Evolutionary conservation across 257 asterid genomes (phyloP).

Genomic region (Nicotiana attenuata): DNA sequence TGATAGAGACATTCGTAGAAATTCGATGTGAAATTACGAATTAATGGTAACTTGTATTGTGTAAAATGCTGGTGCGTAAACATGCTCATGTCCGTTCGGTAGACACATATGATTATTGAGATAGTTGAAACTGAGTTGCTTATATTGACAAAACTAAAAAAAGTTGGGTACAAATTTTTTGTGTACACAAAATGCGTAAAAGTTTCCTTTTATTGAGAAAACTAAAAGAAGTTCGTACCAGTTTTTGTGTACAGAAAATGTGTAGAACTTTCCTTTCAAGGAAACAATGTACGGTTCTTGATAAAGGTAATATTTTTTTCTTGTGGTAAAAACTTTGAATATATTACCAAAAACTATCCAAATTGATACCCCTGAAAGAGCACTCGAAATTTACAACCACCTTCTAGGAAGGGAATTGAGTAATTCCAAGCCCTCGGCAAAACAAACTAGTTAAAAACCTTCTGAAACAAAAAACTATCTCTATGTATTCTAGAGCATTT

Average conservation of each 20-base stretch:
- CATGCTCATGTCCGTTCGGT: background rate
- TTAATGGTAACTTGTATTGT: background rate
- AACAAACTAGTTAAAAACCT: no score
- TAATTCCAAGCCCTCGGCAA: no score
- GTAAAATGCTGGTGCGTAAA: no score
- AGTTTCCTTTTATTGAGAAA: no score
- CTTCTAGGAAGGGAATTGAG: no score
- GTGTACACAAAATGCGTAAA: background rate
- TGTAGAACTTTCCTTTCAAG: background rate
- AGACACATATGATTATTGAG: background rate
- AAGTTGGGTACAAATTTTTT: background rate
- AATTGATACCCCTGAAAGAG: no score
- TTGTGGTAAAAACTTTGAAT: no score
- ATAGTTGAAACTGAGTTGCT: background rate
- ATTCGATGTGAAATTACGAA: background rate
- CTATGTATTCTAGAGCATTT: no score
- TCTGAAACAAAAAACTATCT: no score
- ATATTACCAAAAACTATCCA: no score
- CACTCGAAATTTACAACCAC: no score
- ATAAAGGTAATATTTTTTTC: no score
- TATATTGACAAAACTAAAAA: background rate
- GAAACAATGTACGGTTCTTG: background rate
- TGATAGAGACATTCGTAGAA: background rate
- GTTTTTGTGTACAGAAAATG: background rate
- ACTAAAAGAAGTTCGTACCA: background rate